phyloP scores from a whole-genome alignment of 202 grass and related monocot genomes.

The Thinopyrum obtusiflorum region DNA sequence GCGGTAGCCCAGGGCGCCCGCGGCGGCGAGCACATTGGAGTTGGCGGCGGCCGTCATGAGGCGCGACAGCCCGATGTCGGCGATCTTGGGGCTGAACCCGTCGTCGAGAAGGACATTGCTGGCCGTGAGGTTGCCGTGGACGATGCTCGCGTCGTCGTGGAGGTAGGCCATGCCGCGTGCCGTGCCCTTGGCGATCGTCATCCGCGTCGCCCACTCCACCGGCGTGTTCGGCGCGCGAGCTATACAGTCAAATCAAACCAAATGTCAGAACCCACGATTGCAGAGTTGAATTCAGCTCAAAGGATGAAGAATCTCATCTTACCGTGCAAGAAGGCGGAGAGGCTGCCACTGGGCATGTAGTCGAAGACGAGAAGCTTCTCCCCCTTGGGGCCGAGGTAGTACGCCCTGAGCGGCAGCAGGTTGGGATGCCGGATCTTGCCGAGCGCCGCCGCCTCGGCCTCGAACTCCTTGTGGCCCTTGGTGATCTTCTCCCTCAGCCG shows the following conservation, averaged over 20 bases:
- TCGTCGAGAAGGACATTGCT: constrained; percentile 62
- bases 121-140: constrained; percentile 66
- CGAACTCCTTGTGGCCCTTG: constrained; percentile 69
- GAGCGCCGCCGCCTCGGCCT: constrained; percentile 47
- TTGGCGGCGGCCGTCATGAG: constrained; percentile 57
- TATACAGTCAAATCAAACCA: constrained; percentile 8
- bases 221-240: constrained; percentile 49
- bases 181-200: constrained; percentile 57
- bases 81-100: constrained; percentile 40
- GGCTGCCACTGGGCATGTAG: constrained; percentile 61
- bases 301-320: background rate
- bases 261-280: background rate
- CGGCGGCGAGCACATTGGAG: constrained; percentile 59
- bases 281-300: background rate
- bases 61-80: constrained; percentile 52
- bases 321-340: constrained; percentile 59
- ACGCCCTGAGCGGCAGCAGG: constrained; percentile 49
- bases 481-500: constrained; percentile 78
- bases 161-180: constrained; percentile 49
- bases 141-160: constrained; percentile 40
- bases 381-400: constrained; percentile 66
- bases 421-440: constrained; percentile 65
- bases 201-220: constrained; percentile 48
- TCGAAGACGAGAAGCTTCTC: constrained; percentile 72
- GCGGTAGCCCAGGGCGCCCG: constrained; percentile 55